Percentiles rank a stretch among this genome's conserved stretches.
Evolutionary conservation across 768 basidiomycete species (phyloP).

Genomic region (Leccinum variicolor): DNA sequence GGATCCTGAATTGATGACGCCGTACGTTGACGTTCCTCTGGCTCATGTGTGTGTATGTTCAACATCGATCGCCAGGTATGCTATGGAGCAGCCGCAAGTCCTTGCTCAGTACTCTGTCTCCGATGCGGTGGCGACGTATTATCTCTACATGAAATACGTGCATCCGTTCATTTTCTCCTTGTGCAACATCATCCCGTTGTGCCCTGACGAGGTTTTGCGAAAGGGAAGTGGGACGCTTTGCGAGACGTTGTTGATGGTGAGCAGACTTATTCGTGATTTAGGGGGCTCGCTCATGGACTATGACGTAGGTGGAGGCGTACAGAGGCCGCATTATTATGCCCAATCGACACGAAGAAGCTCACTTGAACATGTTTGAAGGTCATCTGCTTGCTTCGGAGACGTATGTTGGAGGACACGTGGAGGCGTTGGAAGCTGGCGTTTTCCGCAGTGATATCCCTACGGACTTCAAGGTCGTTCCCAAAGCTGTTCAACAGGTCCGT

Average conservation of each 20-base stretch:
- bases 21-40: conserved; percentile 52
- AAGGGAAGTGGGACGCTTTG: conserved; percentile 97
- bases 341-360: conserved; percentile 90
- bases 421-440: conserved; percentile 96
- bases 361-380: conserved; percentile 91
- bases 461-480: conserved; percentile 92
- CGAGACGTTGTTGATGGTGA: conserved; percentile 95
- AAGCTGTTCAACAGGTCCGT: conserved; percentile 75
- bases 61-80: conserved; percentile 59
- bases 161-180: conserved; percentile 99
- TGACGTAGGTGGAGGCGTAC: conserved; percentile 86
- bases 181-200: conserved; percentile 97
- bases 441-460: conserved; percentile 94
- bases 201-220: conserved; percentile 92
- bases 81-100: conserved; percentile 89
- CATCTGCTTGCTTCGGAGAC: conserved; percentile 97
- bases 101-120: conserved; percentile 98
- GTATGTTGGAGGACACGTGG: conserved; percentile 98
- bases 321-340: conserved; percentile 94
- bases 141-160: conserved; percentile 99
- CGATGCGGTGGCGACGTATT: conserved; percentile 99
- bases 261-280: conserved; percentile 18
- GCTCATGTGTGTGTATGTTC: not conserved
- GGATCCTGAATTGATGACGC: conserved; percentile 99
- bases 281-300: conserved; percentile 2